Evolutionary conservation across 495 filamentous ascomycete genomes (phyloP).

Genomic region (Penicillium parvum): DNA sequence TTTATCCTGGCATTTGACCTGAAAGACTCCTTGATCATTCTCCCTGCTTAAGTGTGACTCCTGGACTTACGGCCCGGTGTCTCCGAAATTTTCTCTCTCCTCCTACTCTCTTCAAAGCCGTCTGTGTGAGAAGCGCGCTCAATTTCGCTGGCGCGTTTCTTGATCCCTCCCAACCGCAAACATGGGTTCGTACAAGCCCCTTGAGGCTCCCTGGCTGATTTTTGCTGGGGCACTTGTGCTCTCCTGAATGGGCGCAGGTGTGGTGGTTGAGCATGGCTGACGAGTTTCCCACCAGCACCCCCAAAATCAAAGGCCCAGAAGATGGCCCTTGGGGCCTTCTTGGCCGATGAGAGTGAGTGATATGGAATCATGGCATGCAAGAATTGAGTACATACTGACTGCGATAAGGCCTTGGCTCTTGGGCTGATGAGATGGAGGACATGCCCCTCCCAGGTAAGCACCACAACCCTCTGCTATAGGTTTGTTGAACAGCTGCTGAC

Average conservation of each 20-base stretch:
- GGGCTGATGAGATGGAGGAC: conserved; percentile 98
- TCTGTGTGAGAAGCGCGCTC: conserved; percentile 42
- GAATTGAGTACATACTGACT: conserved; percentile 29
- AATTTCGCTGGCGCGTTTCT: conserved; percentile 45
- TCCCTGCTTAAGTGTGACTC: conserved; percentile 5
- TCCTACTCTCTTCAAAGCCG: conserved; percentile 14
- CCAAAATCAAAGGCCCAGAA: conserved; percentile 83
- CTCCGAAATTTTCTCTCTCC: conserved; percentile 18
- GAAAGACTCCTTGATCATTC: conserved; percentile 13
- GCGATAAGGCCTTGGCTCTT: conserved; percentile 76
- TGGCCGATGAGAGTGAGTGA: conserved; percentile 75
- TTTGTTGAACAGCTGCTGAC: conserved; percentile 17
- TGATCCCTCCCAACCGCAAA: conserved; percentile 57
- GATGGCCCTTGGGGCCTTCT: conserved; percentile 89
- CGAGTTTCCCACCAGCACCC: conserved; percentile 56
- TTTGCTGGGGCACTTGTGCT: not conserved
- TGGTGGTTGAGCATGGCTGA: conserved; percentile 10
- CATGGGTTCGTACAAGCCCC: conserved; percentile 67
- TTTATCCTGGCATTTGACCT: conserved; percentile 17
- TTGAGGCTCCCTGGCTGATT: not conserved
- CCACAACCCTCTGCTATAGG: conserved; percentile 6
- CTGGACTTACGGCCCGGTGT: conserved; percentile 13
- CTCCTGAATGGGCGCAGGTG: not conserved
- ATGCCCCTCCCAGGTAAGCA: conserved; percentile 66
- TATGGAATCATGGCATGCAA: conserved; percentile 7